Base-by-base conservation (phyloP, 345 rosid genomes). In the Gossypium stocksii region DNA sequence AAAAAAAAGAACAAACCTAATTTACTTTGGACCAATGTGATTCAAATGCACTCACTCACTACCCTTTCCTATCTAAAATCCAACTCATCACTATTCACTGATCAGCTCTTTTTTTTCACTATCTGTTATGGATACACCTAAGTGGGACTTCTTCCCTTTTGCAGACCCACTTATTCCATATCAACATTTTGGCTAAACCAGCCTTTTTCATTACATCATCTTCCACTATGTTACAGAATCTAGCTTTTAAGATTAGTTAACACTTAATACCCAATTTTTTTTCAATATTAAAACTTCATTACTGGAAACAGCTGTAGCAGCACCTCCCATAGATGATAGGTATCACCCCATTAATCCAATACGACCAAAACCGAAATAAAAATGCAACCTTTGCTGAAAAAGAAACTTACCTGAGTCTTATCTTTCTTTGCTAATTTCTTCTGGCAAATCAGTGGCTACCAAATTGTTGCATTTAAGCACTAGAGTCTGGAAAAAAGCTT, bases 101-200 rank as follows among this genome's bases (percentile, higher is more conserved):
- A 38, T 17, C 61, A 17, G 25, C 23, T 11, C 15, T 69, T 66
- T 66, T 2, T 44, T 45, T 66, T 45, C 8, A 8, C 38, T 22
- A 7, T 68, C 57, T 48, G 57, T 23, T 68, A 25, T 48, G 48
- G 43, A 9, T 49, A 49, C 14, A 8, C 44, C 57, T 2, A 25
- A 16, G 72, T 25, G 59, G 52, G 78, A 70, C 76, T 34, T 66
- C 71, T 34, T 5, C 7, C 69, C 46, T 44, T 57, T 54, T 43
- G 72, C 38, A 62, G 76, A 73, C 77, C 79, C 71, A 70, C 77
- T 62, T 78, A 52, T 62, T 44, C 74, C 3, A 62, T 58, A 48
- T 49, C 23, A 17, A 23, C 14, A 56, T 71, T 61, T 76, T 69
- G 52, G 67, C 64, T 61, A 46, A 54, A 73, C 76, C 65, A 70